Evolutionary conservation across 2,329 filamentous ascomycete genomes (phyloP).

Genomic region (Colletotrichum truncatum): DNA sequence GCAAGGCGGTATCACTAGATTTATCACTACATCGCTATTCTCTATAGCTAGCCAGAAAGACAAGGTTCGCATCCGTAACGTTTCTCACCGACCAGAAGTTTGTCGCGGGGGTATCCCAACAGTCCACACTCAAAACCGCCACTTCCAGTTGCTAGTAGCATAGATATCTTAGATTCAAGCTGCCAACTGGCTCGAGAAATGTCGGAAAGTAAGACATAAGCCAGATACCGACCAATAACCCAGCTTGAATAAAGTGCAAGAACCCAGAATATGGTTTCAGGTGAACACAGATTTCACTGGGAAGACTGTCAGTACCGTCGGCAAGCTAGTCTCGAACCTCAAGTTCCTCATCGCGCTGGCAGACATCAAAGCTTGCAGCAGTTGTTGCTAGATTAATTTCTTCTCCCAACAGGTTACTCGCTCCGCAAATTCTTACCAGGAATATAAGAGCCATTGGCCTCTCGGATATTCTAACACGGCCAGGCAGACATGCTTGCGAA

Average conservation of each 20-base stretch:
- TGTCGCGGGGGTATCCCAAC: constrained; percentile 36
- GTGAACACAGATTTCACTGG: constrained; percentile 49
- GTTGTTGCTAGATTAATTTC: constrained; percentile 39
- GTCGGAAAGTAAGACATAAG: constrained; percentile 44
- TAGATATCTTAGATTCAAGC: constrained; percentile 43
- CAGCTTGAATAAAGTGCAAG: no score
- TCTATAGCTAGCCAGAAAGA: constrained; percentile 55
- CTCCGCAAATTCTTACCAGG: constrained; percentile 48
- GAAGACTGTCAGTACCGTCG: constrained; percentile 47
- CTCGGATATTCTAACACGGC: constrained; percentile 56
- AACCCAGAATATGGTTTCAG: constrained; percentile 40
- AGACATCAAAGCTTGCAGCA: constrained; percentile 50
- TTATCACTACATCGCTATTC: constrained; percentile 56
- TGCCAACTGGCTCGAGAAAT: constrained; percentile 42
- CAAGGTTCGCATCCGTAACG: constrained; percentile 52
- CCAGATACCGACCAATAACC: no score
- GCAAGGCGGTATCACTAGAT: constrained; percentile 59
- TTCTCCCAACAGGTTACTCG: constrained; percentile 43
- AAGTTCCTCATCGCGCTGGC: constrained; percentile 51
- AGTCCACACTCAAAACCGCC: constrained; percentile 38
- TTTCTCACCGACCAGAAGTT: constrained; percentile 57
- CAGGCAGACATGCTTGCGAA: constrained; percentile 50
- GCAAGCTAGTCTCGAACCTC: constrained; percentile 45
- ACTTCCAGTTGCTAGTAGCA: constrained; percentile 43
- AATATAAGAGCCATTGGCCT: constrained; percentile 50